Evolutionary conservation across 225 moss, liverwort and hornwort genomes (phyloP).

Genomic region (Lunularia cruciata): DNA sequence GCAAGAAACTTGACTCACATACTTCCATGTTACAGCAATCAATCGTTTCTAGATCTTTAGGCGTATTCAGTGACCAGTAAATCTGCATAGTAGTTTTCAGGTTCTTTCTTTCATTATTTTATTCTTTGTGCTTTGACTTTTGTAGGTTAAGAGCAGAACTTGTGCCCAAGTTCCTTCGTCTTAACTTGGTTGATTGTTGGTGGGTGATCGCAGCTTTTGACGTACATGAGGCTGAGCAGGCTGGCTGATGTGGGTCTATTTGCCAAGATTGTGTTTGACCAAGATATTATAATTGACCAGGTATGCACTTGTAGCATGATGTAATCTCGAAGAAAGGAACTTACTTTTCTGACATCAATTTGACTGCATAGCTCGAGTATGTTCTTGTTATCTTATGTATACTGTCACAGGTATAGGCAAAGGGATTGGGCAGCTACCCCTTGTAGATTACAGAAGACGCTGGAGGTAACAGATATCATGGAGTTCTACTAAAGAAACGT

Average conservation of each 20-base stretch:
- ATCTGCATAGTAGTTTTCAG: too few species aligned
- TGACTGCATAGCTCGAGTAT: too few species aligned
- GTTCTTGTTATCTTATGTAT: too few species aligned
- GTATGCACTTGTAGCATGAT: slow-evolving; percentile 27
- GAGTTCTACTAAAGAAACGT: not conserved
- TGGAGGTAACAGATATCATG: not conserved
- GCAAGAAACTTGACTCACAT: too few species aligned
- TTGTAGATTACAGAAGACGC: not conserved
- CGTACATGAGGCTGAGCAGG: slow-evolving; percentile 84
- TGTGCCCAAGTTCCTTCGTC: not conserved
- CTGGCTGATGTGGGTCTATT: slow-evolving; percentile 95
- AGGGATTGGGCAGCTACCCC: too few species aligned
- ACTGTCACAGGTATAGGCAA: too few species aligned
- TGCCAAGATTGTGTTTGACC: slow-evolving; percentile 81
- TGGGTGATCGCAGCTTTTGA: slow-evolving; percentile 66
- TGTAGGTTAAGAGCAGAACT: too few species aligned
- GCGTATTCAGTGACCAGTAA: not conserved
- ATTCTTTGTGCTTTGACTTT: too few species aligned
- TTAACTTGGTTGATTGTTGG: not conserved
- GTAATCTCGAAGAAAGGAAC: too few species aligned
- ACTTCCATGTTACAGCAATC: too few species aligned
- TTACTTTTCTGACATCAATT: too few species aligned
- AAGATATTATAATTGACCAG: slow-evolving; percentile 88
- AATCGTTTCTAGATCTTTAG: not conserved
- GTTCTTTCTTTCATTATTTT: too few species aligned